Evolutionary conservation across 2,329 filamentous ascomycete genomes (phyloP), one percentile per base, ranked within the genome.

Genomic region (Fusarium burgessii): DNA sequence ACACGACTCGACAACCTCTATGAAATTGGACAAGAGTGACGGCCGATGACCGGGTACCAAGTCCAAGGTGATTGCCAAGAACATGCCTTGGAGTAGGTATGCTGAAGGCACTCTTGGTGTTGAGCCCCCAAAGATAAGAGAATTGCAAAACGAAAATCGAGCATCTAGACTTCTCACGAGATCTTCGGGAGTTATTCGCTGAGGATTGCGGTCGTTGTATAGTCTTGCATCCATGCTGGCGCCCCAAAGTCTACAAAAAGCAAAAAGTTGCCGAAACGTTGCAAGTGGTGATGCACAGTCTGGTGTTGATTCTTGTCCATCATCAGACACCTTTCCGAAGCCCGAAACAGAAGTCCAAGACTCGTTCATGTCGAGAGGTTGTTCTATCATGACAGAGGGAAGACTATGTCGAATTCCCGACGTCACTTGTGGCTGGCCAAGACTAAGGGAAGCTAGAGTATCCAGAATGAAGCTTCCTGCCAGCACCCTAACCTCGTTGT

Each of bases 381-480:
- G 67, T 12, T 58, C 64, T 41, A 65, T 56, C 3, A 40, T 29
- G 7, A 74, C 69, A 7, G 66, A 69, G 5, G 71, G 72, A 25
- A 76, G 43, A 1, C 51, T 69, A 38, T 72, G 59, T 18, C 67
- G 64, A 33, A 73, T 63, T 11, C 74, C 71, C 1, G 68, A 64
- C 7, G 74, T 74, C 41, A 70, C 66, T 46, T 76, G 73, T 6
- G 67, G 67, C 14, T 76, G 83, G n/a, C 83, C 80, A 6, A 89
- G 80, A 12, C 86, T 82, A 20, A 87, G 77, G 12, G 87, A 86
- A 17, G 90, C 77, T 25, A 90, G 78, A 17, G 86, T 88, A 56
- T 93, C 91, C 3, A 93, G 78, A 8, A 91, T 81, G 62, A 90
- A 89, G 66, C 90, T 91, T 7, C 87, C 89, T 25, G 89, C 84